Conservation (phyloP, 1,284 basidiomycete genomes). For the Cutaneotrichosporon daszewskae region DNA sequence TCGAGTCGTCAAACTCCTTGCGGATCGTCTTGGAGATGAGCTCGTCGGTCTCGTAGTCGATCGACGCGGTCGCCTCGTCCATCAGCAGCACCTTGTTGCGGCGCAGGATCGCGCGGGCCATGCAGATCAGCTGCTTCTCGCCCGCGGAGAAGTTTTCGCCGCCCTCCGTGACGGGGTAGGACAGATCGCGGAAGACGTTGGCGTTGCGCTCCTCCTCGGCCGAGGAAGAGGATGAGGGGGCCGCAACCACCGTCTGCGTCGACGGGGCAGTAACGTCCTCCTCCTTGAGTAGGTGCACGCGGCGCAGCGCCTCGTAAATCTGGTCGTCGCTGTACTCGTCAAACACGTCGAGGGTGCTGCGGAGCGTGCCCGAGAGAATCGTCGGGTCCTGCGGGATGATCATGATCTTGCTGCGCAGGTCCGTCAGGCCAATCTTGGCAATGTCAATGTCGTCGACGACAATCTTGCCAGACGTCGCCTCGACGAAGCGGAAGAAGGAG, state of each 20-base stretch:
- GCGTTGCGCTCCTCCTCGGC: conserved; percentile 56
- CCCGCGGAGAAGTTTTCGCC: conserved; percentile 93
- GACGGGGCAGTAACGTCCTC: conserved; percentile 48
- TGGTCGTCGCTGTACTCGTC: conserved; percentile 77
- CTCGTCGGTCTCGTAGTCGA: conserved; percentile 55
- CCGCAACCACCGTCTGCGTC: conserved; percentile 45
- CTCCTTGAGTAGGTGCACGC: conserved; percentile 69
- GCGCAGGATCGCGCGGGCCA: conserved; percentile 75
- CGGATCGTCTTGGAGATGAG: conserved; percentile 50
- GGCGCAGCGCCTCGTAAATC: conserved; percentile 79
- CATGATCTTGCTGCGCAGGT: conserved; percentile 69
- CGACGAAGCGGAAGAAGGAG: conserved; percentile 93
- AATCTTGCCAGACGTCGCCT: conserved; percentile 75
- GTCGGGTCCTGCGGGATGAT: conserved; percentile 96
- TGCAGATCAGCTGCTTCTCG: conserved; percentile 76
- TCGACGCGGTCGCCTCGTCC: conserved; percentile 69
- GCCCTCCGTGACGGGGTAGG: conserved; percentile 60
- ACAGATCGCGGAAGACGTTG: conserved; percentile 81
- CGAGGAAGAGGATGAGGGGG: conserved; percentile 1
- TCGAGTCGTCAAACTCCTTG: conserved; percentile 56
- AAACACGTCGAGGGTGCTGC: conserved; percentile 85
- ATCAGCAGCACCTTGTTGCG: conserved; percentile 69
- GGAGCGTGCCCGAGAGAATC: conserved; percentile 78
- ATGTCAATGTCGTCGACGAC: conserved; percentile 81
- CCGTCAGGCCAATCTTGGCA: conserved; percentile 74